These are phyloP conservation scores for Hydnum rufescens DNA, from an alignment of 768 basidiomycete genomes.

Conservation along the genomic window DNA sequence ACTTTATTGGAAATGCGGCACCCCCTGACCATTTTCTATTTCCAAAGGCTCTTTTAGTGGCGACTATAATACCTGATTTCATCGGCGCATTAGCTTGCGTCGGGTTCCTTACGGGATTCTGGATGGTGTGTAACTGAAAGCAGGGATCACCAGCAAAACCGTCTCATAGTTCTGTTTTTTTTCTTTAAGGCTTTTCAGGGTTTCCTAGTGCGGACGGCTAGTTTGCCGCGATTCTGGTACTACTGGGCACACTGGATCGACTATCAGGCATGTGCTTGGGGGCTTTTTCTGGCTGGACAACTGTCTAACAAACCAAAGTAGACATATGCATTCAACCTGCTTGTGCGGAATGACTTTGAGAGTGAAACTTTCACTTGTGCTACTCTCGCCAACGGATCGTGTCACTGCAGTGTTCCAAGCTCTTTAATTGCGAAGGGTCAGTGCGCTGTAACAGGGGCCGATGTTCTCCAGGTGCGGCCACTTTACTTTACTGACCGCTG, in stretches of 20 bases:
- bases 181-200: constrained; percentile 9
- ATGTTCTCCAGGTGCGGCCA: constrained; percentile 27
- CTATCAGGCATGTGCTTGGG: constrained; percentile 29
- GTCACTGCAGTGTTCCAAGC: constrained; percentile 32
- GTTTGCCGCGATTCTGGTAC: constrained; percentile 39
- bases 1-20: too few species aligned
- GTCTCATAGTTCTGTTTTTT: constrained; percentile 20
- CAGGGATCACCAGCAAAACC: constrained; percentile 13
- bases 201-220: constrained; percentile 30
- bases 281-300: background rate
- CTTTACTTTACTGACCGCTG: too few species aligned
- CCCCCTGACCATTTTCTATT: too few species aligned
- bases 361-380: constrained; percentile 28
- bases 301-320: constrained; percentile 6
- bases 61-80: constrained; percentile 34
- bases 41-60: too few species aligned
- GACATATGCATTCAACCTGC: constrained; percentile 14
- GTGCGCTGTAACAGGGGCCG: constrained; percentile 31
- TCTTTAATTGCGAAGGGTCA: constrained; percentile 21
- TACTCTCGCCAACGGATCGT: constrained; percentile 19
- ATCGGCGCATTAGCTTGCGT: constrained; percentile 38
- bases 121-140: constrained; percentile 44
- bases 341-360: constrained; percentile 27
- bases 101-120: constrained; percentile 34
- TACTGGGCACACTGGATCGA: constrained; percentile 38